Evolutionary conservation across 2,329 filamentous ascomycete genomes (phyloP), one percentile per base, ranked within the genome.

Genomic region (Apiospora marii): DNA sequence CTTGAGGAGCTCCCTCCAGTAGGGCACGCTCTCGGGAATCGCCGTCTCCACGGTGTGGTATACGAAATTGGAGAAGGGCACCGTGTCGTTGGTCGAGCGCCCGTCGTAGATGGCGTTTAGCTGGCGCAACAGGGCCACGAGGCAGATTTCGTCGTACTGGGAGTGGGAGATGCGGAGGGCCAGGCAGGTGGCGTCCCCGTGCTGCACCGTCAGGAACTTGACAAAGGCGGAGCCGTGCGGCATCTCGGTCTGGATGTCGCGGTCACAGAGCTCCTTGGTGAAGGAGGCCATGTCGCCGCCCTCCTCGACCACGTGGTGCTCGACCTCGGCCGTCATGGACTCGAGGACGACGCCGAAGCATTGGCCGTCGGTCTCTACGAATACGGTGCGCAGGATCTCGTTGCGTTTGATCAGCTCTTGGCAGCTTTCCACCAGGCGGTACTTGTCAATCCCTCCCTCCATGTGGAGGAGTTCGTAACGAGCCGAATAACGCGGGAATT

Each of bases 91-190:
- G 0, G 80, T 78, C 0, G 80, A 74, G 53, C 75, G 74, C 49
- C 76, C 79, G 41, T 83, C 78, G 73, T 84, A 91, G 7, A 91
- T 83, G 0, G 85, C 84, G 3, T 87, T 88, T 53, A 93, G 86
- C 77, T 92, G 89, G 24, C 85, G 85, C 72, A 92, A 86, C 27
- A 92, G 85, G n/a, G 86, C 82, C 0, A 90, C 88, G 12, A 93
- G 85, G 75, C 89, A 92, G 30, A 93, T 90, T 74, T 91, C 91
- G 75, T 93, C 91, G 77, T 92, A 93, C 75, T 93, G 91, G 0
- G 91, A 89, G 79, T 93, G 91, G 0, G 91, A 92, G 71, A 93
- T 87, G 72, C 91, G 88, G 78, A 92, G 86, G 73, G 88, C 82
- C 19, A 92, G 87, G 68, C 82, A 85, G 46, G 81, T 84, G 43